Conservation (phyloP, 179 eudicot species). For the Spergularia azorica region DNA sequence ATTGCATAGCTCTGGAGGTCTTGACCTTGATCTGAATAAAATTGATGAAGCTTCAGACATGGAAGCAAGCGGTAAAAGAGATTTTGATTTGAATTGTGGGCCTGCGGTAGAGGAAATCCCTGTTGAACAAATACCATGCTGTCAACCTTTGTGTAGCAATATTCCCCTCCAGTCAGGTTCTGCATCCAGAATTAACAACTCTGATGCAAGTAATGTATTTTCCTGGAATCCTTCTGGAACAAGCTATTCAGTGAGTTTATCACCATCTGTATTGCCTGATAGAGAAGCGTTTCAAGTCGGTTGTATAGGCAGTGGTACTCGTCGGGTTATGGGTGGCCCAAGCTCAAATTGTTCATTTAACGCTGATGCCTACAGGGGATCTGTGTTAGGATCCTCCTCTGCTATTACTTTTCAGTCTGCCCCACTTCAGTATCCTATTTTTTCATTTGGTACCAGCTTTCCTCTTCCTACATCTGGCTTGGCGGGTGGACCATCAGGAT, state of each 20-base stretch:
- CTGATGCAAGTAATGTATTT: slow-evolving; percentile 28
- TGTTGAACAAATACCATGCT: slow-evolving; percentile 35
- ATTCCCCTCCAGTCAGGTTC: slow-evolving; percentile 31
- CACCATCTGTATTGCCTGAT: slow-evolving; percentile 38
- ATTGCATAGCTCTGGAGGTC: slow-evolving; percentile 33
- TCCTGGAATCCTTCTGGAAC: slow-evolving; percentile 40
- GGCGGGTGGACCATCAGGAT: slow-evolving; percentile 39
- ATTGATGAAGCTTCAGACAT: slow-evolving; percentile 42
- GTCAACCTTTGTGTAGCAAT: slow-evolving; percentile 33
- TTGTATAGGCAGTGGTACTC: slow-evolving; percentile 34
- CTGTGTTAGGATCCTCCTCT: slow-evolving; percentile 41
- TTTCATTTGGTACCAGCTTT: slow-evolving; percentile 46
- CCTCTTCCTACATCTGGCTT: slow-evolving; percentile 41
- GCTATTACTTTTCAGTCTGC: slow-evolving; percentile 39
- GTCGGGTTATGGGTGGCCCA: slow-evolving; percentile 37
- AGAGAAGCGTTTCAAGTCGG: slow-evolving; percentile 37
- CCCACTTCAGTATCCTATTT: slow-evolving; percentile 48
- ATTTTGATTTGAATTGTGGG: slow-evolving; percentile 52
- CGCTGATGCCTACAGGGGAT: slow-evolving; percentile 40
- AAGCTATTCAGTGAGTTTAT: slow-evolving; percentile 38
- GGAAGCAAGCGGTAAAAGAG: slow-evolving; percentile 32
- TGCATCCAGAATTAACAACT: slow-evolving; percentile 29
- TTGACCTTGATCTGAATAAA: slow-evolving; percentile 49
- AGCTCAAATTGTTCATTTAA: slow-evolving; percentile 30
- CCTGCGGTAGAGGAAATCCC: slow-evolving; percentile 40